Evolutionary conservation across 2,329 filamentous ascomycete genomes (phyloP).

Genomic region (Botrytis galanthina): DNA sequence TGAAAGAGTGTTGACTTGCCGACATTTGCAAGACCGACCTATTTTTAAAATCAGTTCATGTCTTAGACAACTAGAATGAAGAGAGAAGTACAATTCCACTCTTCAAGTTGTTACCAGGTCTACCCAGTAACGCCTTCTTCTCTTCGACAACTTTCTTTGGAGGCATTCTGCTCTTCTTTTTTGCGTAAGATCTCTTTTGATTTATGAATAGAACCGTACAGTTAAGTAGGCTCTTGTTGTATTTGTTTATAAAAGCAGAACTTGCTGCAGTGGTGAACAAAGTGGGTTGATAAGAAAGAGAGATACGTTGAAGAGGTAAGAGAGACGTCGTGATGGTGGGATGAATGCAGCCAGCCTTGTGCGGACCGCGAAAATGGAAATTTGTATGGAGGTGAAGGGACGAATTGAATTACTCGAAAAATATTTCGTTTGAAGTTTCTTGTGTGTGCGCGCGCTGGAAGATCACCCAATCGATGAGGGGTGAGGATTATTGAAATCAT

Average conservation of each 20-base stretch:
- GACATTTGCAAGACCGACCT: slow-evolving; percentile 98
- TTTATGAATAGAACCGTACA: slow-evolving; percentile 43
- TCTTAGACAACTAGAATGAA: slow-evolving; percentile 1
- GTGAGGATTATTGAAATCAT: not conserved
- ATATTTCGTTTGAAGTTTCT: slow-evolving; percentile 15
- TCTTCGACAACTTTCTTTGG: slow-evolving; percentile 91
- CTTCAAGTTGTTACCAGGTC: slow-evolving; percentile 97
- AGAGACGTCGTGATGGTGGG: slow-evolving; percentile 34
- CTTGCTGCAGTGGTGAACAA: slow-evolving; percentile 52
- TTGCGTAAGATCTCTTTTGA: slow-evolving; percentile 57
- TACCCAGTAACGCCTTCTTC: slow-evolving; percentile 94
- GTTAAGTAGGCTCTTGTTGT: slow-evolving; percentile 37
- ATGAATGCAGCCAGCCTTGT: slow-evolving; percentile 25
- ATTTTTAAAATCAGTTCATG: slow-evolving; percentile 24
- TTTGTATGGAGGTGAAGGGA: not conserved
- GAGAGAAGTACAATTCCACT: slow-evolving; percentile 83
- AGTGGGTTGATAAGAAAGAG: slow-evolving; percentile 52
- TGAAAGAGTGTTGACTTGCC: slow-evolving; percentile 99
- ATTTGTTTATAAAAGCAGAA: slow-evolving; percentile 42
- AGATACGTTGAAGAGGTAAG: slow-evolving; percentile 42
- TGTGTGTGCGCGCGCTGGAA: not conserved
- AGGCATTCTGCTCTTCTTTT: slow-evolving; percentile 62
- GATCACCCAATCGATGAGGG: not conserved
- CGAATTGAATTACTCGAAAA: slow-evolving; percentile 14
- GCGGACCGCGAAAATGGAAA: slow-evolving; percentile 22